Conservation (phyloP, 2,329 filamentous ascomycete genomes). For the Huntiella bhutanensis region DNA sequence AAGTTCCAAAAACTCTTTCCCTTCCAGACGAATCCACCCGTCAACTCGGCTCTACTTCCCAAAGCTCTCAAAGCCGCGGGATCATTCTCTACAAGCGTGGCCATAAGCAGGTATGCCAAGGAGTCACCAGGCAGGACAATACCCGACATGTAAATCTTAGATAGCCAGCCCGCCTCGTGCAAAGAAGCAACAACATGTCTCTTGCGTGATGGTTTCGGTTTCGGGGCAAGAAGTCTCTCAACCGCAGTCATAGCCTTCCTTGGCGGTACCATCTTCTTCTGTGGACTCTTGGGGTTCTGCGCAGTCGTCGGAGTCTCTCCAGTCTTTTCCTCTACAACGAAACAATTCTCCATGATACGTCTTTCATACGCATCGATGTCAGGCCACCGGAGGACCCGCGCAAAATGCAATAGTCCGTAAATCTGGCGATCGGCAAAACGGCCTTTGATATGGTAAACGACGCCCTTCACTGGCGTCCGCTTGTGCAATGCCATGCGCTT, state of each 20-base stretch:
- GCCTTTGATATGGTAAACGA: conserved; percentile 32
- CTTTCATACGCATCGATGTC: conserved; percentile 33
- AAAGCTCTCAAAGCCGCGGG: conserved; percentile 36
- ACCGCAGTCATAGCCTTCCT: conserved; percentile 1
- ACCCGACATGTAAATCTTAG: conserved; percentile 47
- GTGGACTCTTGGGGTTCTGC: background rate
- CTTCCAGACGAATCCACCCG: conserved; percentile 43
- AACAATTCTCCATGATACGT: conserved; percentile 28
- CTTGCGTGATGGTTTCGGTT: conserved; percentile 22
- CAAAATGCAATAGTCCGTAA: conserved; percentile 43
- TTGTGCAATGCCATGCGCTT: conserved; percentile 26
- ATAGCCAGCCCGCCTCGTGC: conserved; percentile 44
- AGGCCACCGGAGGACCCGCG: conserved; percentile 43
- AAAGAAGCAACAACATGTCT: conserved; percentile 38
- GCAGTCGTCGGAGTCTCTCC: background rate
- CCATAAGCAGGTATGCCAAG: conserved; percentile 44
- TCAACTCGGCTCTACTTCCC: conserved; percentile 42
- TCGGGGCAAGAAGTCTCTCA: background rate
- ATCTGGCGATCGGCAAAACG: conserved; percentile 39
- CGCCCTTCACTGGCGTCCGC: conserved; percentile 11
- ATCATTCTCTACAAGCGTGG: conserved; percentile 46
- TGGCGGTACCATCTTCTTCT: background rate
- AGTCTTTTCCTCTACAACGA: conserved; percentile 7
- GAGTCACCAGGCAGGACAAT: conserved; percentile 45
- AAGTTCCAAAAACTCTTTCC: conserved; percentile 53